These are phyloP conservation scores for Daldinia concentrica DNA, from an alignment of 495 filamentous ascomycete species.

Conservation along the genomic window DNA sequence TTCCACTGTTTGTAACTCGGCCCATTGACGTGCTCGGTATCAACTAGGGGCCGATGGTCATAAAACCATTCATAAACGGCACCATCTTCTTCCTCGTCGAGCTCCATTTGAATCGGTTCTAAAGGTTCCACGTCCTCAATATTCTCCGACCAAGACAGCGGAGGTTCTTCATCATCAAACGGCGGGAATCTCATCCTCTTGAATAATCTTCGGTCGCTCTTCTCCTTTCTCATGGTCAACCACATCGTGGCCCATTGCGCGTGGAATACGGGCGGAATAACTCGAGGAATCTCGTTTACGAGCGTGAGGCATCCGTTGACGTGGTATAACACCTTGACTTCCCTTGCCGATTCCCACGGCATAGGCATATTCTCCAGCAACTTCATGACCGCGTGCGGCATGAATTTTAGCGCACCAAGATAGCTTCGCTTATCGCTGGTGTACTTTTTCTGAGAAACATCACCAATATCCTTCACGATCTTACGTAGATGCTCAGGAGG, in stretches of 20 bases:
- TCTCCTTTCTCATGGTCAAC: slow-evolving; percentile 97
- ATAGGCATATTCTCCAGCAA: slow-evolving; percentile 99
- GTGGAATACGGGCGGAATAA: slow-evolving; percentile 98
- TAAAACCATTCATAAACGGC: slow-evolving; percentile 98
- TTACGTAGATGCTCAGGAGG: slow-evolving; percentile 98
- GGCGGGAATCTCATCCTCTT: slow-evolving; percentile 99
- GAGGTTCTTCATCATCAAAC: slow-evolving; percentile 98
- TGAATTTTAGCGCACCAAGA: slow-evolving; percentile 96
- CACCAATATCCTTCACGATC: slow-evolving; percentile 97
- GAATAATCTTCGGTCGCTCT: slow-evolving; percentile 95
- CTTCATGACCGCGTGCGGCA: slow-evolving; percentile 99
- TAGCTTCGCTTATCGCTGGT: slow-evolving; percentile 99
- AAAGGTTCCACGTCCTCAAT: slow-evolving; percentile 98
- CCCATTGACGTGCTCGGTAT: slow-evolving; percentile 94
- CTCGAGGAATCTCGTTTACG: slow-evolving; percentile 95
- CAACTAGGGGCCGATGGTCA: slow-evolving; percentile 89
- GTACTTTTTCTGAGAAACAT: slow-evolving; percentile 99
- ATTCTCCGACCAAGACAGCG: slow-evolving; percentile 97
- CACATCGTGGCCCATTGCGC: slow-evolving; percentile 99
- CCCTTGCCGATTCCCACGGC: slow-evolving; percentile 96
- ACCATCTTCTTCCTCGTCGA: slow-evolving; percentile 93
- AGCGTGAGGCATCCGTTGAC: slow-evolving; percentile 97
- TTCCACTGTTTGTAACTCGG: slow-evolving; percentile 98
- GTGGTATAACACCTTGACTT: slow-evolving; percentile 98
- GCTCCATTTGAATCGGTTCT: slow-evolving; percentile 98